Evolutionary conservation across 257 asterid genomes (phyloP), one percentile per base, ranked within the genome.

Genomic region (Salvia splendens): DNA sequence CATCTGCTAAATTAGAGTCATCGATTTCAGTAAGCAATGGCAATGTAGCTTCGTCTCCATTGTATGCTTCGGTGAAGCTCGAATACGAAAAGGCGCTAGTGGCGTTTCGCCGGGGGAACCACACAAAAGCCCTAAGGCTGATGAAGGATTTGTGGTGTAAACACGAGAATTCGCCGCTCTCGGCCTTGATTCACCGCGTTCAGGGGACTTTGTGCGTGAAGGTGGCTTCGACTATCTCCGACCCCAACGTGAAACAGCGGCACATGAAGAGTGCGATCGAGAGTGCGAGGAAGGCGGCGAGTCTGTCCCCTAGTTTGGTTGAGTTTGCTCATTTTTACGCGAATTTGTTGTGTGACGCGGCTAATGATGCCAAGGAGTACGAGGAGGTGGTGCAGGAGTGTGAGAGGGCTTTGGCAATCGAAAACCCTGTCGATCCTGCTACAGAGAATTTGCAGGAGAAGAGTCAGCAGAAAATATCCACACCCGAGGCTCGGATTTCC

Each of bases 301-400:
- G 45, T 2, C 33, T 84, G 64, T 85, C 90, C 65, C 92, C 95
- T 40, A 81, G 58, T 66, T 86, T 95, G 4, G 66, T 89, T 65
- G 95, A 83, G 80, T 85, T 83, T 68, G 82, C 86, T 0, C 87
- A 83, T 75, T 89, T 84, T 64, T 86, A 86, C 75, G 87, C 95
- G 2, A 86, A 76, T 77, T 70, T 85, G 68, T 57, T 86, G 77
- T 89, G 80, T 30, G 95, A 88, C 74, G 80, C 83, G 2, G 88
- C 90, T 7, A 82, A 74, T 50, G 95, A 88, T 42, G 84, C 73
- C 5, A 88, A 77, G 74, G 90, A 85, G 54, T 88, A 82, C 9
- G 95, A 83, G 77, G 92, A 83, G 76, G 96, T 81, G 67, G 82
- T 84, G 62, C 78, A 69, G 40, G 95, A 83, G 81, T 89, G 96